A percentile compares a stretch with the other conserved stretches of the same genome.
phyloP scores from a whole-genome alignment of 2,329 filamentous ascomycete genomes.

The Colletotrichum sp. region DNA sequence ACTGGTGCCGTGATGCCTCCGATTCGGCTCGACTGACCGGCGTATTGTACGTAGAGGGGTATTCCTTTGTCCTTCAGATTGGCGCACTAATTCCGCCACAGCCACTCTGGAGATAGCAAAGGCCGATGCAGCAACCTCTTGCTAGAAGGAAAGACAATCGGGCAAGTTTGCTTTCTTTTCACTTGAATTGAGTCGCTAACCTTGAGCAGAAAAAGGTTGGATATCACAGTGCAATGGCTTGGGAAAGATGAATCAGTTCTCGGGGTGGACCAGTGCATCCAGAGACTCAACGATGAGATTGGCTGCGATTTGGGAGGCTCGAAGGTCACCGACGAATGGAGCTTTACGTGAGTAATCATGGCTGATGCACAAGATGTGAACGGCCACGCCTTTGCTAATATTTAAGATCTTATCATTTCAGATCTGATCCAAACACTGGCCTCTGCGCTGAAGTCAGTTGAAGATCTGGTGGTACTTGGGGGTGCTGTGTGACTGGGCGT shows the following conservation, averaged over 20 bases:
- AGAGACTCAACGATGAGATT: background rate
- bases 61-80: background rate
- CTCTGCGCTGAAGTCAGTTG: background rate
- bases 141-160: background rate
- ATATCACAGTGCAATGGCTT: background rate
- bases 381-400: background rate
- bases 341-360: background rate
- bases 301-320: background rate
- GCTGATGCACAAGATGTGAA: too few relatives aligned
- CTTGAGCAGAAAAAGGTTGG: background rate
- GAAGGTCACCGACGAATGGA: background rate
- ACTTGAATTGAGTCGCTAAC: too few relatives aligned
- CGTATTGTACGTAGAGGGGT: background rate
- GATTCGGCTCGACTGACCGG: background rate
- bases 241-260: background rate
- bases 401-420: background rate
- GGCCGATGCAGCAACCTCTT: background rate
- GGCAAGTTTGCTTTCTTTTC: too few relatives aligned
- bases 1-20: background rate
- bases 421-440: background rate
- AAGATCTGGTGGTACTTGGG: rapidly evolving
- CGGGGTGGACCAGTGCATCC: background rate
- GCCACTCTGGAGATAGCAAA: background rate
- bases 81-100: background rate
- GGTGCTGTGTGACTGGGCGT: background rate